Evolutionary conservation across 2,329 filamentous ascomycete genomes (phyloP), one percentile per base, ranked within the genome.

Genomic region (Diaporthe aspalathi): DNA sequence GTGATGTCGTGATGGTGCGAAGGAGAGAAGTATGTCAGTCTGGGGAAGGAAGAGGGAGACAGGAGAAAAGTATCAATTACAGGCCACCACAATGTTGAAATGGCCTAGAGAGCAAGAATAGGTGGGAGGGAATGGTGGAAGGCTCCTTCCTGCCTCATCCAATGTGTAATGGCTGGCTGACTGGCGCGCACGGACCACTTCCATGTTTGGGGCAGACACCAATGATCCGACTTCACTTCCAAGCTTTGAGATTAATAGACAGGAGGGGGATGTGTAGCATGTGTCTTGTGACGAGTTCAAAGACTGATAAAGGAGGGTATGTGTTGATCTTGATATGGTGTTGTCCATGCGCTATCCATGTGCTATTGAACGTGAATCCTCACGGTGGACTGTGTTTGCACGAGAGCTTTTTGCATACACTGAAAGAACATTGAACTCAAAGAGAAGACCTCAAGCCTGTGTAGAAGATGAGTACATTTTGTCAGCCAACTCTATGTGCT

Each of bases 161-260:
- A 38, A n/a, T 38, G 29, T 27, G 16, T 45, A 38, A 7, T 5
- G 11, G 27, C 45, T 20, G 22, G 29, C 12, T 12, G 22, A 45
- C n/a, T n/a, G n/a, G n/a, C n/a, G n/a, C n/a, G 60, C 60, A 65
- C 45, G 45, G 60, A n/a, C 45, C 60, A 65, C 60, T 57, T 20
- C 6, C 22, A 8, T 7, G 5, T 27, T n/a, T n/a, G n/a, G n/a
- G 20, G 56, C 35, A 60, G 27, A 45, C 38, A 20, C 38, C 27
- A 60, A 20, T 32, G 2, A 35, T 9, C 45, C 6, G 9, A 14
- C 38, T n/a, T 43, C 24, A 14, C 38, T n/a, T 43, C 24, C 20
- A 47, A 14, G 27, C 29, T 47, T 20, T 27, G 45, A 7, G 16
- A 22, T 6, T 11, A 27, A 11, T 24, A 9, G 56, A 63, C 35